These are phyloP conservation scores for Kernera saxatilis DNA, from an alignment of 345 rosid genomes.

Conservation along the genomic window DNA sequence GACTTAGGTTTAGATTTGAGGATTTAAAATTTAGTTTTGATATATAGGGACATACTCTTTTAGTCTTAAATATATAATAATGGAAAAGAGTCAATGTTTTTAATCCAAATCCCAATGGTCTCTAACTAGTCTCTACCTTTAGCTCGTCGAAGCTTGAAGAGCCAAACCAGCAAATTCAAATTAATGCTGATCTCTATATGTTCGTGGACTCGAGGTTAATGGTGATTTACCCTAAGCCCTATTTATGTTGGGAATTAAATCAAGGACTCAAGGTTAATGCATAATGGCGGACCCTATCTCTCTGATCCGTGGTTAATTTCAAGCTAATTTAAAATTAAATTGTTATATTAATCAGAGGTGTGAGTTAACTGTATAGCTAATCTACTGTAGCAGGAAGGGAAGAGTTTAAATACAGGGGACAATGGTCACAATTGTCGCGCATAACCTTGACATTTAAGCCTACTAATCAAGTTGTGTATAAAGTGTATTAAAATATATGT, in stretches of 20 bases:
- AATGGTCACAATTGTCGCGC: not conserved
- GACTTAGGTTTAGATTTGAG: too few species aligned
- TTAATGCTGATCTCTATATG: not conserved
- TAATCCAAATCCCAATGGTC: not conserved
- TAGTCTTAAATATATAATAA: not conserved
- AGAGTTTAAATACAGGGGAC: not conserved
- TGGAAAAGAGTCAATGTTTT: not conserved
- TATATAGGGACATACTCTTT: not conserved
- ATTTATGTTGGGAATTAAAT: not conserved
- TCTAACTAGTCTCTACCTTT: not conserved
- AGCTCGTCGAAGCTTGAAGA: not conserved
- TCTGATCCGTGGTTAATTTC: not conserved
- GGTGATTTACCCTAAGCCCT: not conserved
- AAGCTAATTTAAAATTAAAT: not conserved
- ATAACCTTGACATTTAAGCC: not conserved
- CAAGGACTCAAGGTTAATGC: not conserved
- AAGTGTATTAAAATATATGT: not conserved
- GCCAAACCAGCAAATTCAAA: slow-evolving; percentile 9
- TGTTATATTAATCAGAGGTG: not conserved
- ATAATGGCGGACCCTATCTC: not conserved
- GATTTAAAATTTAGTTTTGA: too few species aligned
- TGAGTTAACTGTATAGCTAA: not conserved
- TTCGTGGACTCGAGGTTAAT: slow-evolving; percentile 1
- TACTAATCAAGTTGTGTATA: not conserved
- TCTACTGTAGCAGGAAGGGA: not conserved